These are phyloP conservation scores for Alnus glutinosa DNA, from an alignment of 306 rosid genomes.

Conservation along the genomic window DNA sequence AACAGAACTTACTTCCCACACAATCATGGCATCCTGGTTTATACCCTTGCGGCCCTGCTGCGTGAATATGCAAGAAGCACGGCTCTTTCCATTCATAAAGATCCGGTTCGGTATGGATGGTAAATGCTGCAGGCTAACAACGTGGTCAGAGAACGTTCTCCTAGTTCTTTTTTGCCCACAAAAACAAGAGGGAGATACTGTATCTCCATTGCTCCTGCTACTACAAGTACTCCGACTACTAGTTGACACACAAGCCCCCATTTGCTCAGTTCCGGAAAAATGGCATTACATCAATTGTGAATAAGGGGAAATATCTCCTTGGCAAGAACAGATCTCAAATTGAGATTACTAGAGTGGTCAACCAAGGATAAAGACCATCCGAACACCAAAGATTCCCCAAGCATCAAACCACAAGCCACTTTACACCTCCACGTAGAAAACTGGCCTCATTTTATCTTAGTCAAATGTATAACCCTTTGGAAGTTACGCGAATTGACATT, in stretches of 20 bases:
- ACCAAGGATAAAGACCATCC: slow-evolving; percentile 37
- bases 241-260: slow-evolving; percentile 94
- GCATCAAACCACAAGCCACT: slow-evolving; percentile 39
- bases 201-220: slow-evolving; percentile 77
- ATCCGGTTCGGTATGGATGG: slow-evolving; percentile 75
- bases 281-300: slow-evolving; percentile 50
- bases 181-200: slow-evolving; percentile 54
- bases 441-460: slow-evolving; percentile 29
- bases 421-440: slow-evolving; percentile 44
- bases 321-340: slow-evolving; percentile 52
- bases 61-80: slow-evolving; percentile 74
- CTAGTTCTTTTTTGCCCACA: slow-evolving; percentile 61
- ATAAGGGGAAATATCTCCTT: slow-evolving; percentile 33
- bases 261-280: slow-evolving; percentile 56
- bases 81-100: slow-evolving; percentile 78
- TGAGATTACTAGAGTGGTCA: slow-evolving; percentile 41
- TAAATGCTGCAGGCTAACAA: slow-evolving; percentile 57
- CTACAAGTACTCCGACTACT: slow-evolving; percentile 75
- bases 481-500: slow-evolving; percentile 20
- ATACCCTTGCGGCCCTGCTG: slow-evolving; percentile 96
- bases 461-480: slow-evolving; percentile 43
- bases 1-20: slow-evolving; percentile 85
- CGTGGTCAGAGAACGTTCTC: slow-evolving; percentile 73
- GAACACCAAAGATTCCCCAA: slow-evolving; percentile 42
- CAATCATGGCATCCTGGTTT: slow-evolving; percentile 98